Evolutionary conservation across 768 basidiomycete genomes (phyloP).

Genomic region (Tulasnella sp.): DNA sequence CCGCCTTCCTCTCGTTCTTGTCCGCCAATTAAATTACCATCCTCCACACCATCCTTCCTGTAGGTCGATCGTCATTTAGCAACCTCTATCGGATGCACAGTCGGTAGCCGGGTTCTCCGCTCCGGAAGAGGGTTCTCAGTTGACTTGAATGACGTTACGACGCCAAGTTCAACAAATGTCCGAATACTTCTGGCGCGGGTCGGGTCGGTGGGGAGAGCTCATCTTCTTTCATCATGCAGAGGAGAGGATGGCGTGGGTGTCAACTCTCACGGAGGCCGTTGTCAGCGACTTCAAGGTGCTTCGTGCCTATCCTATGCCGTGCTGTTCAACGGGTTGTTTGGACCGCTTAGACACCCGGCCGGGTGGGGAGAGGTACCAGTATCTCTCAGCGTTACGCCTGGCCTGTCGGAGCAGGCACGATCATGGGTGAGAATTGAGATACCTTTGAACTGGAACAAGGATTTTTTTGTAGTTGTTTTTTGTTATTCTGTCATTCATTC

Average conservation of each 20-base stretch:
- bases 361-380: too few species aligned
- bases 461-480: too few species aligned
- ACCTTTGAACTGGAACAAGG: too few species aligned
- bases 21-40: neutral
- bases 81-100: constrained; percentile 16
- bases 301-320: constrained; percentile 53
- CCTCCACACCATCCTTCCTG: neutral
- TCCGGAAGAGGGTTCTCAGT: neutral
- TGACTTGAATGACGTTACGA: constrained; percentile 20
- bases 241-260: constrained; percentile 57
- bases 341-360: constrained; percentile 37
- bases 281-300: constrained; percentile 32
- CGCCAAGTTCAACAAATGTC: neutral
- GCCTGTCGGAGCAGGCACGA: too few species aligned
- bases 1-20: constrained; percentile 1
- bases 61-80: neutral
- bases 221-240: constrained; percentile 49
- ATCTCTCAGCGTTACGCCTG: too few species aligned
- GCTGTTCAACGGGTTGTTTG: constrained; percentile 53
- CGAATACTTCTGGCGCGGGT: neutral
- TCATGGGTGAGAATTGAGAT: too few species aligned
- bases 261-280: constrained; percentile 37
- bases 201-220: constrained; percentile 22
- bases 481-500: too few species aligned
- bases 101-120: constrained; percentile 25